These are phyloP conservation scores for Polytolypa hystricis DNA, from an alignment of 2,329 filamentous ascomycete genomes.

Conservation along the genomic window DNA sequence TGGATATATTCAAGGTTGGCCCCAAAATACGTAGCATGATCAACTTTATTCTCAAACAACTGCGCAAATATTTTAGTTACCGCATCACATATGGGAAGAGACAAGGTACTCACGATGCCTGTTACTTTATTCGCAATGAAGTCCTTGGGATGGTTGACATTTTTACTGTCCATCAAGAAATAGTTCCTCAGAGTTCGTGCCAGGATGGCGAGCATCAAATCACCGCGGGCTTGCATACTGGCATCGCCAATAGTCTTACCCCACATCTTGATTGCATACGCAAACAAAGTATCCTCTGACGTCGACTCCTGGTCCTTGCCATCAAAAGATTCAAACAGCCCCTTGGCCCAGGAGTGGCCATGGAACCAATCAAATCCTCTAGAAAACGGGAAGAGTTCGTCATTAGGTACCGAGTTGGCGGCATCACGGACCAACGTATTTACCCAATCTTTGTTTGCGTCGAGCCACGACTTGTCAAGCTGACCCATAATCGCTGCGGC, in stretches of 20 bases:
- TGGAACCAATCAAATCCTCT: conserved; percentile 89
- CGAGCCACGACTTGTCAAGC: conserved; percentile 65
- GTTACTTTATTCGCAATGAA: conserved; percentile 69
- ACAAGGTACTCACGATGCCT: conserved; percentile 39
- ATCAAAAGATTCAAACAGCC: conserved; percentile 42
- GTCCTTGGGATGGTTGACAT: conserved; percentile 59
- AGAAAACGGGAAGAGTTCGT: conserved; percentile 69
- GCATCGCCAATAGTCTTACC: conserved; percentile 63
- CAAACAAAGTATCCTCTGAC: conserved; percentile 80
- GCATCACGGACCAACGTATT: conserved; percentile 74
- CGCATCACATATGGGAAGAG: no score
- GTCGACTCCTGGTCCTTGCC: conserved; percentile 61
- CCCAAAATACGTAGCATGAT: conserved; percentile 87
- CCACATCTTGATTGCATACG: conserved; percentile 91
- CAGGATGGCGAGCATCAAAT: conserved; percentile 73
- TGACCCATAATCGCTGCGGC: conserved; percentile 72
- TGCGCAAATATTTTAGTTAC: conserved; percentile 14
- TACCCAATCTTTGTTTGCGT: conserved; percentile 64
- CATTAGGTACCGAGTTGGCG: conserved; percentile 61
- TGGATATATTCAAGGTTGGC: conserved; percentile 58
- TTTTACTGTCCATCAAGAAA: conserved; percentile 65
- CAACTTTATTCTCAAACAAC: conserved; percentile 89
- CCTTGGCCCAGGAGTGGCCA: conserved; percentile 83
- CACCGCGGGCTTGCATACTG: conserved; percentile 70
- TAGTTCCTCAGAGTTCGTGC: conserved; percentile 64